Percentiles rank a stretch among this genome's conserved stretches.
phyloP scores from a whole-genome alignment of 1,139 yeast genomes.

The Hemisphaericaspora xylanilytica region DNA sequence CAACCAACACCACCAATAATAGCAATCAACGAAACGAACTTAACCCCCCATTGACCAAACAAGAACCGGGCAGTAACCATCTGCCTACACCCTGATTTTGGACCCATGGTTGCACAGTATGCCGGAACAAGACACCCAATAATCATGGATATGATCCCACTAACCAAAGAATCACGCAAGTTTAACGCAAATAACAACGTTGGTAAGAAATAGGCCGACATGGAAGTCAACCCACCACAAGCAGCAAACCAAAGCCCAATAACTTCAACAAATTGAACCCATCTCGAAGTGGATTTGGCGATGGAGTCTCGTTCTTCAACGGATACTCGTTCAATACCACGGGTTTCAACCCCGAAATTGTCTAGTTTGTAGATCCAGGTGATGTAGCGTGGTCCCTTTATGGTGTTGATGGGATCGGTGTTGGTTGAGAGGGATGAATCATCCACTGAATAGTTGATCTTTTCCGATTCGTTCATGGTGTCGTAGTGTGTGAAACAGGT shows the following conservation, averaged over 20 bases:
- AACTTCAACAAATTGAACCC: slow-evolving; percentile 53
- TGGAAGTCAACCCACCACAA: slow-evolving; percentile 40
- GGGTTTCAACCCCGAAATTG: slow-evolving; percentile 27
- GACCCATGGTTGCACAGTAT: slow-evolving; percentile 65
- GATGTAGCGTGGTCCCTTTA: slow-evolving; percentile 9
- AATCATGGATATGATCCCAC: slow-evolving; percentile 31
- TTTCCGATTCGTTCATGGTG: neutral
- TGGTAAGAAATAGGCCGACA: slow-evolving; percentile 39
- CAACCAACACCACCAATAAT: slow-evolving; percentile 81
- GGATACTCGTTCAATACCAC: slow-evolving; percentile 31
- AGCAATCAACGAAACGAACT: slow-evolving; percentile 64
- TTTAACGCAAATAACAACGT: slow-evolving; percentile 30
- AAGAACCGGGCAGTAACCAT: slow-evolving; percentile 78
- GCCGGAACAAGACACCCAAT: slow-evolving; percentile 42
- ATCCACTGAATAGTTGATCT: neutral
- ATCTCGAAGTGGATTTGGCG: slow-evolving; percentile 12
- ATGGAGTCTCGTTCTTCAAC: slow-evolving; percentile 23
- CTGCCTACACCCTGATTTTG: slow-evolving; percentile 81
- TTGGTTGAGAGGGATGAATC: neutral
- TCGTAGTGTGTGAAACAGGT: neutral
- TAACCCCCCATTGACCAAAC: slow-evolving; percentile 83
- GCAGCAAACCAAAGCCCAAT: slow-evolving; percentile 52
- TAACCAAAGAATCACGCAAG: slow-evolving; percentile 27
- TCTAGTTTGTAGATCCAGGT: slow-evolving; percentile 22
- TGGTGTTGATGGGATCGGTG: neutral